These are phyloP conservation scores for Phytophthora palmivora DNA, from an alignment of 352 stramenopile species.

Conservation along the genomic window DNA sequence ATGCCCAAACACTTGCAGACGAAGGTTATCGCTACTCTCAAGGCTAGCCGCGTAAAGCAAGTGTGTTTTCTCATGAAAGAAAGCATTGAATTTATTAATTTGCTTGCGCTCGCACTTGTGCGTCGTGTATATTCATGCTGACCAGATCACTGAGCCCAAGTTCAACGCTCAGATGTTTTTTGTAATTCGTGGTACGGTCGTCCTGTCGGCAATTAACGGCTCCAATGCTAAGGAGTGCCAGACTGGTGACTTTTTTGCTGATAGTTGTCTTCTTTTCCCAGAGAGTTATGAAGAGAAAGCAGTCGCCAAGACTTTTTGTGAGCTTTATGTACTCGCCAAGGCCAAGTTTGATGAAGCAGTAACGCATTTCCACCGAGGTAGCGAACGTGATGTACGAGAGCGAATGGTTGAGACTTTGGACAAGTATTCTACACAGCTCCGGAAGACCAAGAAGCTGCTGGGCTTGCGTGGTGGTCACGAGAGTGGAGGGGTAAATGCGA, in stretches of 20 bases:
- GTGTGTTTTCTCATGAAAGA: constrained; percentile 81
- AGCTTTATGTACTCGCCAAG: constrained; percentile 82
- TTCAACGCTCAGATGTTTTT: constrained; percentile 86
- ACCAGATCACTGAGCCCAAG: constrained; percentile 77
- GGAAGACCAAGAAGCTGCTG: constrained; percentile 82
- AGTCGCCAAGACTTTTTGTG: constrained; percentile 81
- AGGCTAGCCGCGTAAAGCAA: constrained; percentile 70
- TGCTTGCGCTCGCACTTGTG: constrained; percentile 60
- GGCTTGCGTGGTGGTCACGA: constrained; percentile 53
- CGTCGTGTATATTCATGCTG: constrained; percentile 62
- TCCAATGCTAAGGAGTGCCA: constrained; percentile 63
- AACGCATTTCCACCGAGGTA: constrained; percentile 58
- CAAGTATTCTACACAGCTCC: constrained; percentile 71
- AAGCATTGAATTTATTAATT: constrained; percentile 78
- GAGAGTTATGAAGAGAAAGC: constrained; percentile 79
- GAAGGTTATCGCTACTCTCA: constrained; percentile 69
- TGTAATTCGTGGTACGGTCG: constrained; percentile 65
- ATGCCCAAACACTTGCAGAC: constrained; percentile 71
- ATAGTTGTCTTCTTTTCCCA: constrained; percentile 60
- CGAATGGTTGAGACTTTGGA: constrained; percentile 61
- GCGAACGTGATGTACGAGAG: constrained; percentile 35
- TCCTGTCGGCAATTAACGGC: constrained; percentile 61
- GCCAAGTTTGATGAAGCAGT: constrained; percentile 67
- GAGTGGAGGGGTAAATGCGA: constrained; percentile 21
- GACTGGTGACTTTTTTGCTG: constrained; percentile 75